Evolutionary conservation across 1,284 basidiomycete species (phyloP), one percentile per base, ranked within the genome.

Genomic region (Sanghuangporus weigelae): DNA sequence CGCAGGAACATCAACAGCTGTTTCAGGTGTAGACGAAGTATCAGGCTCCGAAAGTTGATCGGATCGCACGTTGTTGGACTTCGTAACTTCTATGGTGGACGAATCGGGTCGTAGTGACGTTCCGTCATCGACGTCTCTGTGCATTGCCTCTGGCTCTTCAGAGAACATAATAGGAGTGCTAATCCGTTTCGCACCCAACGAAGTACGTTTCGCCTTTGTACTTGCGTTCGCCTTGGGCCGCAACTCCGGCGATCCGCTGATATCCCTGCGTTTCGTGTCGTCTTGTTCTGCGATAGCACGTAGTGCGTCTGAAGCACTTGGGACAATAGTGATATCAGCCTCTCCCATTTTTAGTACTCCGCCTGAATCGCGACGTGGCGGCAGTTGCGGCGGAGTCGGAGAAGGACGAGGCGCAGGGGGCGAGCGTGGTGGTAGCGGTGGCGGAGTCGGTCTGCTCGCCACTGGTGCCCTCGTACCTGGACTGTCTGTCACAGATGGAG

Each of bases 341-440:
- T 46, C 40, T 10, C 16, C 19, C 10, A 49, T 35, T 16, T 21
- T n/a, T 12, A 19, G 7, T 31, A 23, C 46, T 10, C 8, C 7
- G 12, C 42, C 39, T 5, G 44, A 49, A 16, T 46, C 16, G 16
- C 19, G 44, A 40, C 58, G 58, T 26, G 49, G 23, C 8, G 55
- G 64, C 23, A 57, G 35, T 12, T 35, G 55, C 19, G 60, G 59
- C 21, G 60, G 53, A 26, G 58, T 36, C 50, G 55, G 36, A 23
- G 65, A 56, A 31, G 62, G 56, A 16, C 48, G 14, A 8, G 60
- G 53, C 23, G 56, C 49, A 19, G 66, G 50, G 2, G 53, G 19
- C 8, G 61, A 60, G 51, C 85, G 81, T 7, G 86, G 85, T 11
- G 86, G 86, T 46, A 87, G 74, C 21, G 85, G 85, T 0, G 86